phyloP scores from a whole-genome alignment of 2,329 filamentous ascomycete genomes.

The Gyromitra esculenta region DNA sequence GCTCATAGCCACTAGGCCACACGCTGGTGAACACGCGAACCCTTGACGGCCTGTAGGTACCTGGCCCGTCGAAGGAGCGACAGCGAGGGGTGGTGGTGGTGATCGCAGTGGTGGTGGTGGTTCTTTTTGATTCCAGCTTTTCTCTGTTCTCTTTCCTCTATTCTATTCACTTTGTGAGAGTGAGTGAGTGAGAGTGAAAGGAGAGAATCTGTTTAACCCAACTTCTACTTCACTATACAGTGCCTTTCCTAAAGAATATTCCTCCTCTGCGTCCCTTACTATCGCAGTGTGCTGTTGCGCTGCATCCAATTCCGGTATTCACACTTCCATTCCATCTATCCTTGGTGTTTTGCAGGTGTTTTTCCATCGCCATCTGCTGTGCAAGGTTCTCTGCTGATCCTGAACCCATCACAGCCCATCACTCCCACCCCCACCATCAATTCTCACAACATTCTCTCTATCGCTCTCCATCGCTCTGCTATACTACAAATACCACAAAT shows the following conservation, averaged over 20 bases:
- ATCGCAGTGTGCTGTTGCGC: not conserved
- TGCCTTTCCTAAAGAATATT: conserved; percentile 3
- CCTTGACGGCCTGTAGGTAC: not conserved
- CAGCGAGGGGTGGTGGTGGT: conserved; percentile 13
- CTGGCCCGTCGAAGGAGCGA: not conserved
- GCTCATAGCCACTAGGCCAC: conserved; percentile 32
- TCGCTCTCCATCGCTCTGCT: too few species aligned
- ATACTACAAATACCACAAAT: not conserved
- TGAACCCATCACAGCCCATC: conserved; percentile 26
- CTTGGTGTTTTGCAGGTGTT: not conserved
- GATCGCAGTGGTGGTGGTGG: not conserved
- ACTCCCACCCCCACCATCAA: conserved; percentile 5
- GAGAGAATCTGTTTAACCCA: not conserved
- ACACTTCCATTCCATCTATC: conserved; percentile 1
- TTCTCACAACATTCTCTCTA: conserved; percentile 1
- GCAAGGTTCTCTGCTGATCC: conserved; percentile 11
- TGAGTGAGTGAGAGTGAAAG: not conserved
- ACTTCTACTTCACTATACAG: conserved; percentile 28
- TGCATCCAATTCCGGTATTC: conserved; percentile 8
- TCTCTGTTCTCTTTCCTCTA: conserved; percentile 18
- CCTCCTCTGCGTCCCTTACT: not conserved
- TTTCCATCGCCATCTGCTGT: not conserved
- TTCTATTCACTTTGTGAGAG: not conserved
- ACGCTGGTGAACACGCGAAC: conserved; percentile 48
- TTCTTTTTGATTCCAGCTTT: not conserved